Percentiles rank a stretch among this genome's conserved stretches.
Evolutionary conservation across 768 basidiomycete species (phyloP).

Genomic region (Suillus cothurnatus): DNA sequence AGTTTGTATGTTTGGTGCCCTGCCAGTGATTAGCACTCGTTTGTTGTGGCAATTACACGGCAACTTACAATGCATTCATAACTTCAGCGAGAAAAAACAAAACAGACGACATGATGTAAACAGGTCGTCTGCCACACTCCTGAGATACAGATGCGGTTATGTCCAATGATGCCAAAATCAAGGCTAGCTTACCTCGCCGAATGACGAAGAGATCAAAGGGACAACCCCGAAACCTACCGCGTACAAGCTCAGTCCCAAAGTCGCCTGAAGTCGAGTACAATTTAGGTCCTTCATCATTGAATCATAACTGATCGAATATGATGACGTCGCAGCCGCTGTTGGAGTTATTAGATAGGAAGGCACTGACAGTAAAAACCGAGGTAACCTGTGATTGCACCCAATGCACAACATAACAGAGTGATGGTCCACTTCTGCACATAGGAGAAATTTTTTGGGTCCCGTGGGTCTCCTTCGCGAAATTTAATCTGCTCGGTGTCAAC

Average conservation of each 20-base stretch:
- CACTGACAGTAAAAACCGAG: background rate
- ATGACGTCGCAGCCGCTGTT: slow-evolving; percentile 49
- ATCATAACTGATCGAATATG: slow-evolving; percentile 55
- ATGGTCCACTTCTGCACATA: slow-evolving; percentile 43
- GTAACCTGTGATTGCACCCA: slow-evolving; percentile 26
- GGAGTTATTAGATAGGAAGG: background rate
- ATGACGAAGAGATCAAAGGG: slow-evolving; percentile 64
- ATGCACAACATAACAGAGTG: slow-evolving; percentile 33
- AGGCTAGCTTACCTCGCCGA: slow-evolving; percentile 50
- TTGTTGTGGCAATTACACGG: background rate
- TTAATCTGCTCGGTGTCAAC: slow-evolving; percentile 33
- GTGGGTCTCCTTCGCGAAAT: slow-evolving; percentile 38
- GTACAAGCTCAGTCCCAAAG: slow-evolving; percentile 53
- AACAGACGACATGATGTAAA: slow-evolving; percentile 55
- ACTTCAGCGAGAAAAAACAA: slow-evolving; percentile 56
- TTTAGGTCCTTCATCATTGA: slow-evolving; percentile 53
- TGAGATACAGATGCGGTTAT: slow-evolving; percentile 24
- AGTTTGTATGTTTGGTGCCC: slow-evolving; percentile 49
- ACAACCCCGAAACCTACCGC: slow-evolving; percentile 60
- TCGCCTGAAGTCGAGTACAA: slow-evolving; percentile 46
- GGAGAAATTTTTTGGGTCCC: slow-evolving; percentile 42
- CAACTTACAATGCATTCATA: slow-evolving; percentile 32
- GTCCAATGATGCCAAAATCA: background rate
- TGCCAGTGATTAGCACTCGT: slow-evolving; percentile 12
- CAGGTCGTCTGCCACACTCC: slow-evolving; percentile 65